phyloP scores from a whole-genome alignment of 2,329 filamentous ascomycete genomes.

The Juglanconis oblonga region DNA sequence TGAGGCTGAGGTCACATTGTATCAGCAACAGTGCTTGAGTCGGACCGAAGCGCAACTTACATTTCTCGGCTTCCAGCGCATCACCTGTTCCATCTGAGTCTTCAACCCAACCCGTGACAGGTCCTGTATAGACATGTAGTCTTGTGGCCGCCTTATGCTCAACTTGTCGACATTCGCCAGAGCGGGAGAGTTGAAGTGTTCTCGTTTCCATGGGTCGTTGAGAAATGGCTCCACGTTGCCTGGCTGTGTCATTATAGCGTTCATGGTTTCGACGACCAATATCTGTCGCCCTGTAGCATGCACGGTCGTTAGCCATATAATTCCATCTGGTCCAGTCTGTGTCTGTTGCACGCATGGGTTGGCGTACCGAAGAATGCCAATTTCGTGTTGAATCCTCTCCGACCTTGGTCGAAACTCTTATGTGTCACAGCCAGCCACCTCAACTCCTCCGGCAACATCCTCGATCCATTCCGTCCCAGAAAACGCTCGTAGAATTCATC shows the following conservation, averaged over 20 bases:
- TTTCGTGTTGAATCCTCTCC: constrained; percentile 90
- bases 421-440: constrained; percentile 98
- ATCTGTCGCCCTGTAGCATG: constrained; percentile 24
- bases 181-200: constrained; percentile 67
- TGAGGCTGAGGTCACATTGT: constrained; percentile 44
- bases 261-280: constrained; percentile 25
- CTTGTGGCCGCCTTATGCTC: constrained; percentile 54
- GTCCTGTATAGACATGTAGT: constrained; percentile 62
- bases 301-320: not conserved
- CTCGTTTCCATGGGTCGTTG: constrained; percentile 44
- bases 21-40: not conserved
- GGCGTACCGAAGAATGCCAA: constrained; percentile 79
- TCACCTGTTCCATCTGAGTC: constrained; percentile 69
- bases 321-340: not conserved
- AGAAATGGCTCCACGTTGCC: constrained; percentile 1
- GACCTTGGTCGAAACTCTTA: constrained; percentile 95
- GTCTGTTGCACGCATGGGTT: not conserved
- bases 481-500: constrained; percentile 76
- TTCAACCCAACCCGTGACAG: constrained; percentile 65
- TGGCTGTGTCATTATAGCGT: constrained; percentile 23
- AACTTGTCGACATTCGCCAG: constrained; percentile 75
- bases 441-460: constrained; percentile 79
- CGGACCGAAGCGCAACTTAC: constrained; percentile 46
- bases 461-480: constrained; percentile 69
- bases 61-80: constrained; percentile 85